Conservation (phyloP, 305 asterid species). For the Plantago coronopus region DNA sequence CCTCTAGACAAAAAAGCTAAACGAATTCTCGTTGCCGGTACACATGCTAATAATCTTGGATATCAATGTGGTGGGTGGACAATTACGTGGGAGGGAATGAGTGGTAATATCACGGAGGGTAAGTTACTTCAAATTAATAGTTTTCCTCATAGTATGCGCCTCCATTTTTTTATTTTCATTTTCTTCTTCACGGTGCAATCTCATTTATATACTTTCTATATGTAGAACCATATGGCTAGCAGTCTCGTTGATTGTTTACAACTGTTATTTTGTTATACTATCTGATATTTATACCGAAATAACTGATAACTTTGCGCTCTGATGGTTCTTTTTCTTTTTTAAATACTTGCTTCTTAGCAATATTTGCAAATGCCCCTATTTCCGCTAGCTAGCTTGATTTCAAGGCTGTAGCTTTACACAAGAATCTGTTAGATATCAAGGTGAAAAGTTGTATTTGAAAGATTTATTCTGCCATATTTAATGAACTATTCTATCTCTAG, state of each 20-base stretch:
- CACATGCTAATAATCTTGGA: conserved; percentile 87
- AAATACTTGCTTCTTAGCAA: no score
- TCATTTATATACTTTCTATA: neutral
- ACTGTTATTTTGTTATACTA: no score
- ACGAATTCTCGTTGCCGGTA: conserved; percentile 74
- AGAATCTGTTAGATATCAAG: no score
- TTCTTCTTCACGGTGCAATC: neutral
- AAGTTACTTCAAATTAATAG: conserved; percentile 16
- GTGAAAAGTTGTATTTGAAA: no score
- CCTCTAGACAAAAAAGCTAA: conserved; percentile 66
- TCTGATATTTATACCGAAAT: no score
- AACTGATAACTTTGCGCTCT: no score
- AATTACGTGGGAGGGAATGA: conserved; percentile 76
- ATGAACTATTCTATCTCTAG: conserved; percentile 29
- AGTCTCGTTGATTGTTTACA: neutral
- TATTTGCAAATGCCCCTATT: no score
- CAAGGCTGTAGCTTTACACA: no score
- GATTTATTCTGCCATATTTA: neutral
- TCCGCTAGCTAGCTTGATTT: no score
- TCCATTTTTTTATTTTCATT: neutral
- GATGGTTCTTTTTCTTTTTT: no score
- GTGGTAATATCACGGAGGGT: conserved; percentile 87
- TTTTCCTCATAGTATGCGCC: neutral
- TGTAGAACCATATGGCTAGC: neutral
- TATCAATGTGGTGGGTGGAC: conserved; percentile 98